phyloP scores from a whole-genome alignment of 169 alveolate genomes.

The Plasmodium malariae region DNA sequence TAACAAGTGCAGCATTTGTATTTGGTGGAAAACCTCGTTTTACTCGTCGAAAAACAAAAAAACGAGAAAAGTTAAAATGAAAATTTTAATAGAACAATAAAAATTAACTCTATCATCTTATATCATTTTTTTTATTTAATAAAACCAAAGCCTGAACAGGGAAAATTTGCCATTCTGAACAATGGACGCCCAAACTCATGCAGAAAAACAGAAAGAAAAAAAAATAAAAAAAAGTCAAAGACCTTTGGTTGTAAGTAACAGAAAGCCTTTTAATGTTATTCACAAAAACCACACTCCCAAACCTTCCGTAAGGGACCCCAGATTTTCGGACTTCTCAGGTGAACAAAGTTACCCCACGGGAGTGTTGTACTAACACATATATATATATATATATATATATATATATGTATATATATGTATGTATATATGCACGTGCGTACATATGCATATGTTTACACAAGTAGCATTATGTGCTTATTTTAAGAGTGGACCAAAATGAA shows the following conservation, averaged over 20 bases:
- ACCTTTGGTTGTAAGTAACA: constrained; percentile 56
- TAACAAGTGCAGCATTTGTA: too few species aligned
- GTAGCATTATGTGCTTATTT: too few species aligned
- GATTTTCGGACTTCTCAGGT: constrained; percentile 66
- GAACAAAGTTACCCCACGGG: too few species aligned
- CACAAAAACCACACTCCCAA: constrained; percentile 43
- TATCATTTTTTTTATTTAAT: too few species aligned
- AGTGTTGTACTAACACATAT: background rate
- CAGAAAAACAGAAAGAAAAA: background rate
- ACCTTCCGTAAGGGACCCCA: constrained; percentile 51
- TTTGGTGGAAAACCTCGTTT: too few species aligned
- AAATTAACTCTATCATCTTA: too few species aligned
- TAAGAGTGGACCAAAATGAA: too few species aligned
- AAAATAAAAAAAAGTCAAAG: constrained; percentile 59
- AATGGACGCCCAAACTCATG: constrained; percentile 16
- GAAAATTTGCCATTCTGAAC: background rate
- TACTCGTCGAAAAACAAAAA: too few species aligned
- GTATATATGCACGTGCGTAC: too few species aligned
- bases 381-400: background rate
- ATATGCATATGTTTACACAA: too few species aligned
- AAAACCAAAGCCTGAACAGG: background rate
- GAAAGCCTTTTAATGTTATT: constrained; percentile 55
- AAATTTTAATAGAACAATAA: too few species aligned
- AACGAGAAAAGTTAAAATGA: background rate
- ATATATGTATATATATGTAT: too few species aligned